Base-by-base conservation (phyloP, 208 protist species). In the Blastocrithidia nonstop region DNA sequence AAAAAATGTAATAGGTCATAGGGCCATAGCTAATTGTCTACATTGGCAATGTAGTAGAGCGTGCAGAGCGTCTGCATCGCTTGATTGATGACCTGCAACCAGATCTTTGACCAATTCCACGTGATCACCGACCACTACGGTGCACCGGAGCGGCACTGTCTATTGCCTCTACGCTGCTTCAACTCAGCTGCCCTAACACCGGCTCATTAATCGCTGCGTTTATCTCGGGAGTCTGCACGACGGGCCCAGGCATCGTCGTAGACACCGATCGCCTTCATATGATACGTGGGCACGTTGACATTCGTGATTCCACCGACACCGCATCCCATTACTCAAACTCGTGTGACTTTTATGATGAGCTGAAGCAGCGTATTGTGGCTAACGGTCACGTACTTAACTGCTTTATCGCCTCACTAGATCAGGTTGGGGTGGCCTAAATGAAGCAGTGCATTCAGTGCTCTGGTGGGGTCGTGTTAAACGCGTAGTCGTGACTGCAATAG, bases 371-470 rank as follows among this genome's bases (percentile, higher is more conserved):
- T 23, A 88, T 96, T 28, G 92, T 95, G 16, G 52, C 54, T 16
- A 84, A 93, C 26, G 95, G 96, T 4, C 95, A 99, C 79, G 71
- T 78, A 5, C 66, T 99, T 21, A 97, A 97, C 67, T 80, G 96
- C 39, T 98, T 98, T 46, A 88, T 81, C 6, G 96, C 95, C 51
- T 85, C 88, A 2, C 66, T 99, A 8, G 97, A 99, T 61, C 97
- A 99, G 70, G 66, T 89, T 3, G 96, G 96, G 20, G 48, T 98
- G 5, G 74, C 83, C 6, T 97, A 99, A 71, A 98, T 99, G 92
- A 90, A 89, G 55, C 53, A 76, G 45, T 95, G 83, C 58, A 84
- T 93, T 39, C 75, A 92, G 51, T 59, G 71, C 39, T 94, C 93
- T 1, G 93, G 95, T 23, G 96, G 95, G n/a, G 60, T 94, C 16